Base-by-base conservation (phyloP, 768 basidiomycete genomes). In the Mycena capillaripes region DNA sequence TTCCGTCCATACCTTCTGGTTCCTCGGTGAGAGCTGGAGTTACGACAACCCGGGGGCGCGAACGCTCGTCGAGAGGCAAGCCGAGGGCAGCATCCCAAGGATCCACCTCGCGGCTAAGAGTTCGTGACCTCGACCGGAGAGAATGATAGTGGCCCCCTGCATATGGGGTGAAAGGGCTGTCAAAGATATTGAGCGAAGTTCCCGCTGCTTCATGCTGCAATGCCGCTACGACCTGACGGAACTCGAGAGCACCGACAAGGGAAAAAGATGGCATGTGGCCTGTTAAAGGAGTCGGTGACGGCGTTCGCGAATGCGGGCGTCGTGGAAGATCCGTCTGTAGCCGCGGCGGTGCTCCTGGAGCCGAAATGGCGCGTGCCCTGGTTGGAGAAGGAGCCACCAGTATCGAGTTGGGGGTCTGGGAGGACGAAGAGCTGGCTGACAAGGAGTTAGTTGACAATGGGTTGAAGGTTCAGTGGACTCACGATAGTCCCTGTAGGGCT, bases 161-260 rank as follows among this genome's bases (percentile, higher is more conserved):
- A 73, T 92, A 94, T 0, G 95, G 94, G 1, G 93, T 90, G 19
- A 85, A 82, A 9, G 80, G 92, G 30, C 87, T 88, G 58, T 94
- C 93, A 73, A 95, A 95, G 4, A 90, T 84, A 69, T 81, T 86
- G 57, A 95, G 83, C 0, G 90, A 87, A 0, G 88, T 82, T 0
- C 85, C 85, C 2, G 89, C 87, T 12, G 92, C 92, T 76, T 97
- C 91, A 58, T 86, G 86, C 73, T 91, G 90, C 27, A 99, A 85
- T 0, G 93, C 92, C 14, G 93, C 87, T 25, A 99, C 93, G 27
- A 98, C 94, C 70, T 97, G 93, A 21, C 97, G 89, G 82, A 99
- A 99, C 81, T 99, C 98, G 52, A 99, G 89, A 0, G 98, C 98
- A 11, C 97, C 96, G 6, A 99, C 89, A 2, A 99, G 89, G 3